A percentile compares a stretch with the other conserved stretches of the same genome.
Evolutionary conservation across 2,329 filamentous ascomycete genomes (phyloP).

Genomic region (Colletotrichum neosansevieriae): DNA sequence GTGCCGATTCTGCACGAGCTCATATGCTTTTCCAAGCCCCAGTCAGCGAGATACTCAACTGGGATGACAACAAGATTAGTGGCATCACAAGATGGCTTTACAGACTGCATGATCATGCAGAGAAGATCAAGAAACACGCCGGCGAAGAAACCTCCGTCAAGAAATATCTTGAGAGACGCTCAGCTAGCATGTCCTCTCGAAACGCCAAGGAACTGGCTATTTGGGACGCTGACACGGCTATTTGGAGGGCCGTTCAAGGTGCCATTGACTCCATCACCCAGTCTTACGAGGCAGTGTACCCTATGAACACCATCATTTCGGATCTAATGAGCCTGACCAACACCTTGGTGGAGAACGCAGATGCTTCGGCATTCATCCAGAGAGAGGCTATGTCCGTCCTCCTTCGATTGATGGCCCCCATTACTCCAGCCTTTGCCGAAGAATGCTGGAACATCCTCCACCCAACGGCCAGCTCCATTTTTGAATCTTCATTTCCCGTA

Average conservation of each 20-base stretch:
- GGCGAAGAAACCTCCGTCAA: conserved; percentile 35
- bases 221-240: conserved; percentile 60
- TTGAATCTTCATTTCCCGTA: conserved; percentile 68
- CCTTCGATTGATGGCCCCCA: conserved; percentile 80
- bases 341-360: conserved; percentile 62
- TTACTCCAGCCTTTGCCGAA: conserved; percentile 83
- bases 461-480: conserved; percentile 54
- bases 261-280: conserved; percentile 75
- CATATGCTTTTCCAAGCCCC: conserved; percentile 93
- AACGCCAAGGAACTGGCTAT: conserved; percentile 40
- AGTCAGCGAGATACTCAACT: conserved; percentile 85
- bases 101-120: conserved; percentile 72
- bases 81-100: conserved; percentile 86
- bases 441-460: conserved; percentile 79
- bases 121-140: conserved; percentile 43
- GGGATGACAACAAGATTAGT: conserved; percentile 86
- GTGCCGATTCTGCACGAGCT: conserved; percentile 85
- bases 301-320: conserved; percentile 86
- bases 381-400: conserved; percentile 66
- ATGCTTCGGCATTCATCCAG: conserved; percentile 58
- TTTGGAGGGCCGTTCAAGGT: conserved; percentile 76
- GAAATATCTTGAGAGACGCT: conserved; percentile 53
- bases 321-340: conserved; percentile 88
- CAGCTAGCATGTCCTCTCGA: conserved; percentile 47
- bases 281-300: conserved; percentile 78